Percentiles rank a stretch among this genome's conserved stretches.
Evolutionary conservation across 2,329 filamentous ascomycete species (phyloP).

Genomic region (Colletotrichum agaves): DNA sequence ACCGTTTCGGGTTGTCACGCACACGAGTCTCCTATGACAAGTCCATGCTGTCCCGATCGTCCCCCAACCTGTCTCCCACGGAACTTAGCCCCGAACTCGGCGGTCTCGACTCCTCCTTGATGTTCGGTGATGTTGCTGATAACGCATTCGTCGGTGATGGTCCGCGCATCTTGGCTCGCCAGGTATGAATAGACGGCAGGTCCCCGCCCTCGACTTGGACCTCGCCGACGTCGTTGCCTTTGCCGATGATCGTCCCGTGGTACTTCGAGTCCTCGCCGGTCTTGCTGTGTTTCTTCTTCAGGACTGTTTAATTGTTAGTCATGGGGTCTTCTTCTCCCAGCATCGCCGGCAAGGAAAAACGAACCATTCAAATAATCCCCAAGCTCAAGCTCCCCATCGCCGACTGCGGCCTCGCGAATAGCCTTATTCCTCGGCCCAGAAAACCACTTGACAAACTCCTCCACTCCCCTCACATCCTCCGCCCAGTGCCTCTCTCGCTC

Average conservation of each 20-base stretch:
- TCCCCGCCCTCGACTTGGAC: conserved; percentile 83
- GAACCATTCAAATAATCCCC: conserved; percentile 77
- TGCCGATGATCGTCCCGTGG: conserved; percentile 84
- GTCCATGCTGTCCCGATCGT: conserved; percentile 59
- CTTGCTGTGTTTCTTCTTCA: conserved; percentile 95
- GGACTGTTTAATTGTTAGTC: conserved; percentile 56
- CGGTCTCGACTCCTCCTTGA: conserved; percentile 52
- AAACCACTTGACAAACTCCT: conserved; percentile 84
- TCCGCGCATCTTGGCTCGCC: conserved; percentile 60
- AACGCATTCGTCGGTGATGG: conserved; percentile 39
- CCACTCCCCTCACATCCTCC: conserved; percentile 77
- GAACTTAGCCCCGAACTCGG: conserved; percentile 68
- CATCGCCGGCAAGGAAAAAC: conserved; percentile 38
- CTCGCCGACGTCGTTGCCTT: conserved; percentile 71
- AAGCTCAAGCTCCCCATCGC: conserved; percentile 72
- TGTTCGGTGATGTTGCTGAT: conserved; percentile 34
- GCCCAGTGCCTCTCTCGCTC: conserved; percentile 21
- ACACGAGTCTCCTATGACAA: conserved; percentile 46
- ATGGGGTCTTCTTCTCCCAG: not conserved
- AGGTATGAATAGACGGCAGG: conserved; percentile 73
- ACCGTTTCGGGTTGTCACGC: conserved; percentile 7
- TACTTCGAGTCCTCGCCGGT: conserved; percentile 88
- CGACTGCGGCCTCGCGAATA: conserved; percentile 82
- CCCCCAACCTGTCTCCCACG: conserved; percentile 59
- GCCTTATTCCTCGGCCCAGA: conserved; percentile 78